Conservation (phyloP, 2,329 filamentous ascomycete genomes). For the Fusarium dlaminii region DNA sequence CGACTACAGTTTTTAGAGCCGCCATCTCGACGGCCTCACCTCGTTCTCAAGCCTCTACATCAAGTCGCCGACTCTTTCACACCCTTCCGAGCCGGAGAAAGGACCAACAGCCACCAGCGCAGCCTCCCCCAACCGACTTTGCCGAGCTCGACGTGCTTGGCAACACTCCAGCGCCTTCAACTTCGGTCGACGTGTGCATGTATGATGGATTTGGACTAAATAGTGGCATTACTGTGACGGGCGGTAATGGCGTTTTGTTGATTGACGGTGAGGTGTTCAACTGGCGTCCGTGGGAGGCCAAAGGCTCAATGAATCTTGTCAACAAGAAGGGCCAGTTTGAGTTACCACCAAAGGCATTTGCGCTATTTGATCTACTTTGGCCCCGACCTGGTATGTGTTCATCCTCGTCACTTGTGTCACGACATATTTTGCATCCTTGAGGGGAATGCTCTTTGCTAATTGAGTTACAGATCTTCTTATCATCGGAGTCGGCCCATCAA, state of each 20-base stretch:
- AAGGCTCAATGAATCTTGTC: conserved; percentile 60
- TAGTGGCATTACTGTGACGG: conserved; percentile 76
- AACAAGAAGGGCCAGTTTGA: conserved; percentile 88
- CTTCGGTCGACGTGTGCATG: conserved; percentile 83
- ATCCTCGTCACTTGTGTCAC: not conserved
- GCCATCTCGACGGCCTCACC: not conserved
- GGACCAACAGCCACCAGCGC: conserved; percentile 40
- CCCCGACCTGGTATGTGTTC: conserved; percentile 82
- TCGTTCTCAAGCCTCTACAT: not conserved
- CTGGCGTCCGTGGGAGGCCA: conserved; percentile 83
- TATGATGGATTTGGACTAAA: conserved; percentile 87
- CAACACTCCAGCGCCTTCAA: conserved; percentile 79
- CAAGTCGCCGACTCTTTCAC: conserved; percentile 35
- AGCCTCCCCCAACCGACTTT: conserved; percentile 69
- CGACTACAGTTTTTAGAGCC: conserved; percentile 23
- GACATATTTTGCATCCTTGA: not conserved
- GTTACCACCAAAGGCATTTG: conserved; percentile 75
- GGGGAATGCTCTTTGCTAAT: conserved; percentile 7
- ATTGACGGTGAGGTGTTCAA: conserved; percentile 87
- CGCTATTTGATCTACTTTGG: conserved; percentile 80
- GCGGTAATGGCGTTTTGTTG: conserved; percentile 78
- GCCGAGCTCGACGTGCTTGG: conserved; percentile 80
- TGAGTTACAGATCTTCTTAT: conserved; percentile 77
- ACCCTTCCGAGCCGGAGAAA: conserved; percentile 24
- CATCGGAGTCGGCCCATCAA: conserved; percentile 82